Conservation (phyloP, 305 asterid genomes). For the Fraxinus xanthoxyloides region DNA sequence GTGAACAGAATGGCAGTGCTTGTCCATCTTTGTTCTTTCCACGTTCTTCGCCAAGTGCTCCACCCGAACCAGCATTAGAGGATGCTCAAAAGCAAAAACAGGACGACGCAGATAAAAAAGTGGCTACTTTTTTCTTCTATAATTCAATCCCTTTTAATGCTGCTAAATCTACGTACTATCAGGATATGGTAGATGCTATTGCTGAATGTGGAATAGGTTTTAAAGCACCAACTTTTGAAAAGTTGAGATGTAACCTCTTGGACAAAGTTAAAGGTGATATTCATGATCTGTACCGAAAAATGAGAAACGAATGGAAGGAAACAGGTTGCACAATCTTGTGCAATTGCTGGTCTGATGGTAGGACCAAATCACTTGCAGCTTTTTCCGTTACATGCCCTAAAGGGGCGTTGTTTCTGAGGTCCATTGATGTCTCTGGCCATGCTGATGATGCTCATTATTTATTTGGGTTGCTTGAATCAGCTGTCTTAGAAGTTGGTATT, state of each 20-base stretch:
- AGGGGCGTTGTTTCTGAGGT: conserved; percentile 44
- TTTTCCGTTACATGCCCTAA: conserved; percentile 45
- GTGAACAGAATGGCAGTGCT: conserved; percentile 34
- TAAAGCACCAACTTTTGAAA: conserved; percentile 38
- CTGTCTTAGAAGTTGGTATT: conserved; percentile 44
- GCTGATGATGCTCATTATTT: conserved; percentile 39
- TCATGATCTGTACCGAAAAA: conserved; percentile 15
- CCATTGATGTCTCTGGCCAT: conserved; percentile 35
- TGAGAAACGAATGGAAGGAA: conserved; percentile 44
- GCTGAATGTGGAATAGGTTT: conserved; percentile 42
- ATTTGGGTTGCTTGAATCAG: conserved; percentile 39
- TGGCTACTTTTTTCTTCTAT: conserved; percentile 45
- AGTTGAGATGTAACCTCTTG: conserved; percentile 29
- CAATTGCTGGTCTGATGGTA: conserved; percentile 36
- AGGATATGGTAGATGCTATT: conserved; percentile 42
- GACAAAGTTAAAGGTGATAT: conserved; percentile 34
- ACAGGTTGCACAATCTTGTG: conserved; percentile 48
- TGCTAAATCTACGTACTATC: conserved; percentile 33
- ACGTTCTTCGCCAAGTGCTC: conserved; percentile 25
- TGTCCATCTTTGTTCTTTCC: conserved; percentile 36
- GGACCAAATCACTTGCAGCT: conserved; percentile 31
- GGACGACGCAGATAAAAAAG: conserved; percentile 39
- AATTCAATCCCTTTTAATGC: conserved; percentile 42
- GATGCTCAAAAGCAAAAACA: conserved; percentile 32
- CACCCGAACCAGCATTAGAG: conserved; percentile 18